phyloP scores from a whole-genome alignment of 2,329 filamentous ascomycete species.

The Zymoseptoria ardabiliae region DNA sequence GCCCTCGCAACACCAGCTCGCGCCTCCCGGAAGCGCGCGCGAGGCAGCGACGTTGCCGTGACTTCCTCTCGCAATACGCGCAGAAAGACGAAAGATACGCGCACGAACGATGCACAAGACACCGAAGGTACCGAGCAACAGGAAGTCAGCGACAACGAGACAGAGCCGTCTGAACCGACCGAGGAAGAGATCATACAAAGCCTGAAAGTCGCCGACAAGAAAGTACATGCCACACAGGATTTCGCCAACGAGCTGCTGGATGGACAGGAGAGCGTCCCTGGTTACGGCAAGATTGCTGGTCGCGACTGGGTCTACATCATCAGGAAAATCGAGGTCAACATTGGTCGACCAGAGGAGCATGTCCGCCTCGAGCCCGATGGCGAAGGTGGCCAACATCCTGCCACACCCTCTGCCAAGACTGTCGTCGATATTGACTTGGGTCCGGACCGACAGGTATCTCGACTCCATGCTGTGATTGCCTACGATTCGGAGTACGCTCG shows the following conservation, averaged over 20 bases:
- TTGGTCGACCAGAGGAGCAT: conserved; percentile 54
- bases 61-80: conserved; percentile 25
- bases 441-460: conserved; percentile 44
- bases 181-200: conserved; percentile 39
- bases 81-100: conserved; percentile 30
- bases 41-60: conserved; percentile 26
- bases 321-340: conserved; percentile 65
- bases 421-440: conserved; percentile 76
- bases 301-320: conserved; percentile 81
- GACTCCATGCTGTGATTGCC: conserved; percentile 43
- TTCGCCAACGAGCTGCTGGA: conserved; percentile 48
- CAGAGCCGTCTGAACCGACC: conserved; percentile 30
- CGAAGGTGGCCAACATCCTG: conserved; percentile 16
- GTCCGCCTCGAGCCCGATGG: conserved; percentile 24
- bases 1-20: conserved; percentile 42
- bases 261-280: conserved; percentile 43
- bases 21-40: conserved; percentile 39
- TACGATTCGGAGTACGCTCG: conserved; percentile 43
- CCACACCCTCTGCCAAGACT: conserved; percentile 31
- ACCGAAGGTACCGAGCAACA: conserved; percentile 33
- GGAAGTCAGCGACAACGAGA: conserved; percentile 33
- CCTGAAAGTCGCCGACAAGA: conserved; percentile 38
- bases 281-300: conserved; percentile 76
- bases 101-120: conserved; percentile 27
- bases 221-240: conserved; percentile 50